phyloP scores from a whole-genome alignment of 1,284 basidiomycete species.

The Puccinia sorghi region DNA sequence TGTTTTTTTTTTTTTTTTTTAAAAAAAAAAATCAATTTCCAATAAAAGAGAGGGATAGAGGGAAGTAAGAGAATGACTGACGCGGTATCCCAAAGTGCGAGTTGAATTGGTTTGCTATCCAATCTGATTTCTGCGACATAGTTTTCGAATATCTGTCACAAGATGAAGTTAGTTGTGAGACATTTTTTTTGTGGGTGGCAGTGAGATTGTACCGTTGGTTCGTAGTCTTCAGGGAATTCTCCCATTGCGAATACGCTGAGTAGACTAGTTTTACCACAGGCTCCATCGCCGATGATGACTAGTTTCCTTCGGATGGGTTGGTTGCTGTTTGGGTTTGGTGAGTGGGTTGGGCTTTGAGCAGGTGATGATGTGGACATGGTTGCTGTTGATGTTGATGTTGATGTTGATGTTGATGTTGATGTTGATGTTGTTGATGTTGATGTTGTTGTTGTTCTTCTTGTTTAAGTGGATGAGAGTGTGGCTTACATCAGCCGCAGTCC shows the following conservation, averaged over 20 bases:
- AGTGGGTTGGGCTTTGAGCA: background rate
- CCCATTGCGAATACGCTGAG: constrained; percentile 89
- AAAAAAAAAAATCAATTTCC: too few species aligned
- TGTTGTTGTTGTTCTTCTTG: too few species aligned
- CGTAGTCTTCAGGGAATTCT: constrained; percentile 83
- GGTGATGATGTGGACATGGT: background rate
- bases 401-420: too few species aligned
- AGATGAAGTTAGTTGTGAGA: background rate
- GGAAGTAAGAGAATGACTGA: constrained; percentile 61
- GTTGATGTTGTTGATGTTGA: too few species aligned
- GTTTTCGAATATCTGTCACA: constrained; percentile 78
- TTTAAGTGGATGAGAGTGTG: too few species aligned
- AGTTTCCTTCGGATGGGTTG: constrained; percentile 67
- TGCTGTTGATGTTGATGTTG: background rate
- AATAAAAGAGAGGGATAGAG: constrained; percentile 18
- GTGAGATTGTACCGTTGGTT: constrained; percentile 56
- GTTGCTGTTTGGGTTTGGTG: constrained; percentile 8
- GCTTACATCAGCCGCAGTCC: too few species aligned
- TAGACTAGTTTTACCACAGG: constrained; percentile 67
- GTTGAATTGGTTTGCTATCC: constrained; percentile 93
- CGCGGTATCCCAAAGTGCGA: constrained; percentile 98
- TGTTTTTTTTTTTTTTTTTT: too few species aligned
- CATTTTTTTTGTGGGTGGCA: constrained; percentile 19
- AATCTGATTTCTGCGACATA: constrained; percentile 97
- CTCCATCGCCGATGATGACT: constrained; percentile 91